These are phyloP conservation scores for Trichoderma afroharzianum DNA, from an alignment of 2,329 filamentous ascomycete species.

Conservation along the genomic window DNA sequence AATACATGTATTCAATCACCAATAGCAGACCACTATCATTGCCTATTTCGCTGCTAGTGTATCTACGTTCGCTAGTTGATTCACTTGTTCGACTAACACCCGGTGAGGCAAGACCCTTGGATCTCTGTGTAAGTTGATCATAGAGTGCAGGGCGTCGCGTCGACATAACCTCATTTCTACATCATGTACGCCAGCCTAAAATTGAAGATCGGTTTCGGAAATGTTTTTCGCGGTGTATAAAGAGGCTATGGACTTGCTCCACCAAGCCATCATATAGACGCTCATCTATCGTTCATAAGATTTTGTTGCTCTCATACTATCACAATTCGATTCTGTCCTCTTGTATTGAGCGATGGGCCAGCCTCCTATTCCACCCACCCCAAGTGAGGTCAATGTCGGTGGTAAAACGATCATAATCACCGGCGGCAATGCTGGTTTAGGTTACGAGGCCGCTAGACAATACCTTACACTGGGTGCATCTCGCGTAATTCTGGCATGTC, in stretches of 20 bases:
- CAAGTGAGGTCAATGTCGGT: neutral
- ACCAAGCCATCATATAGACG: neutral
- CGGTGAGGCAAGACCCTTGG: neutral
- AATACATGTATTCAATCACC: neutral
- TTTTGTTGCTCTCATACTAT: neutral
- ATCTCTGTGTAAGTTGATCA: neutral
- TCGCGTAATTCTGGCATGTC: neutral
- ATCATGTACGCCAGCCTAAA: neutral
- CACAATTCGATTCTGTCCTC: too few species aligned
- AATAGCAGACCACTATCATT: neutral
- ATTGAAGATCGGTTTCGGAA: neutral
- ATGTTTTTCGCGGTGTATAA: neutral
- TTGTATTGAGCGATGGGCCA: neutral
- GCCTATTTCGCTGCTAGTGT: neutral
- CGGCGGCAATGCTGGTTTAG: neutral
- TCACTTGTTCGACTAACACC: neutral
- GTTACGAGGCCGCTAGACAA: neutral
- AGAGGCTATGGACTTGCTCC: neutral
- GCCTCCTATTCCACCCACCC: neutral
- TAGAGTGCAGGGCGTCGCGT: neutral
- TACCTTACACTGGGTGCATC: slow-evolving; percentile 1
- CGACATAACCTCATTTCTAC: neutral
- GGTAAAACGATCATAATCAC: slow-evolving; percentile 10
- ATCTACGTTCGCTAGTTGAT: neutral
- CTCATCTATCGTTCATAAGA: neutral